phyloP scores from a whole-genome alignment of 177 flowering plant genomes.

The Vitis hybrid region DNA sequence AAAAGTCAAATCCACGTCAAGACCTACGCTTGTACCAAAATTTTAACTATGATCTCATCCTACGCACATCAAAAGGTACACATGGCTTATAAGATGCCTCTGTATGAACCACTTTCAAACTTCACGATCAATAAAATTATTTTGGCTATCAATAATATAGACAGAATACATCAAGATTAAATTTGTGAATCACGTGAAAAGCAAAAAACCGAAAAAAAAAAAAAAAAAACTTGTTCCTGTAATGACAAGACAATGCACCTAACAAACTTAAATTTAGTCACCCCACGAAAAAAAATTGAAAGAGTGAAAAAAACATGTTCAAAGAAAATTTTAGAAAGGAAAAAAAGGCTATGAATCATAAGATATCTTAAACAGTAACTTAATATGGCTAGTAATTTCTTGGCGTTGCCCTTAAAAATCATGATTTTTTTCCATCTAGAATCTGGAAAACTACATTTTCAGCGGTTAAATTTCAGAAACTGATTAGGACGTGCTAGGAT shows the following conservation, averaged over 20 bases:
- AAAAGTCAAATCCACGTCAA: too few relatives aligned
- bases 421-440: too few relatives aligned
- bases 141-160: too few relatives aligned
- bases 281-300: not conserved
- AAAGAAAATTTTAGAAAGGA: not conserved
- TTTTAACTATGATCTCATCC: too few relatives aligned
- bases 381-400: not conserved
- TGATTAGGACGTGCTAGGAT: slow-evolving; percentile 16
- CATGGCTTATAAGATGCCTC: too few relatives aligned
- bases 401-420: too few relatives aligned
- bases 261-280: slow-evolving; percentile 10
- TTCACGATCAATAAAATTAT: too few relatives aligned
- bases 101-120: too few relatives aligned
- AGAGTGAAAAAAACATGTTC: too few relatives aligned
- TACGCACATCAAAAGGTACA: too few relatives aligned
- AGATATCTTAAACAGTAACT: not conserved
- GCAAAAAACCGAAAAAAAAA: not conserved
- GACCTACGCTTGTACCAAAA: too few relatives aligned
- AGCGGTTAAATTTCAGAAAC: slow-evolving; percentile 5
- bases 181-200: not conserved
- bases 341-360: not conserved
- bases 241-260: slow-evolving; percentile 22
- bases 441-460: not conserved
- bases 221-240: not conserved
- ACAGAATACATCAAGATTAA: not conserved